Base-by-base conservation (phyloP, 192 early-diverging fungal species). In the Dimargaris cristalligena region DNA sequence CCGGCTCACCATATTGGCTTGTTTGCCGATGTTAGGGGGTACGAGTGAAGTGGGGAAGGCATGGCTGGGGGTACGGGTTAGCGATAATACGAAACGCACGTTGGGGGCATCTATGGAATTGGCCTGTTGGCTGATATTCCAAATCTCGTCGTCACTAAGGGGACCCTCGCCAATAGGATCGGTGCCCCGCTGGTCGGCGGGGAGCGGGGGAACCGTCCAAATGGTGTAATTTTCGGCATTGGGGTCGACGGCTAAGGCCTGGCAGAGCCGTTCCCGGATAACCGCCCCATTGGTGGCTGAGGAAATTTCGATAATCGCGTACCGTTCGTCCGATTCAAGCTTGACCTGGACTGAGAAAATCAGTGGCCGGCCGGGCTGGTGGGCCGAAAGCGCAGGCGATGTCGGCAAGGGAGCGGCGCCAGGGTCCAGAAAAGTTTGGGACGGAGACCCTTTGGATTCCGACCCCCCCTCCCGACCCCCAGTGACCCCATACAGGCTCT, bases 61-160 rank as follows among this genome's bases (percentile, higher is more conserved):
- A 20, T 56, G 54, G 54, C 20, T 56, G 20, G 54, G 54, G 18
- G 54, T 56, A n/a, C 54, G 54, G 32, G 54, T 34, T 32, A 56
- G 16, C 16, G 54, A 56, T 11, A 56, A n/a, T 20, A 56, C 32
- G 23, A 56, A 56, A 14, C 54, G 9, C 0, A 56, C 54, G 54
- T 14, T 56, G 14, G 54, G 54, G 3, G 54, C 28, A 56, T 56
- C 54, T 14, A 29, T 13, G 6, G 30, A 14, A 22, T 56, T 31
- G 30, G 32, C 54, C 14, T 32, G 54, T 23, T 56, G 54, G 31
- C 54, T 56, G 23, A 56, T 1, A 16, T 9, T 29, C 54, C 54
- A 56, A 33, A 56, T 56, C 6, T 33, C 54, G 32, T 56, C 54
- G 54, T 56, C 54, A 20, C 54, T 56, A 11, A 56, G 32, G 16